Base-by-base conservation (phyloP, 257 asterid genomes). In the Plectranthus barbatus region DNA sequence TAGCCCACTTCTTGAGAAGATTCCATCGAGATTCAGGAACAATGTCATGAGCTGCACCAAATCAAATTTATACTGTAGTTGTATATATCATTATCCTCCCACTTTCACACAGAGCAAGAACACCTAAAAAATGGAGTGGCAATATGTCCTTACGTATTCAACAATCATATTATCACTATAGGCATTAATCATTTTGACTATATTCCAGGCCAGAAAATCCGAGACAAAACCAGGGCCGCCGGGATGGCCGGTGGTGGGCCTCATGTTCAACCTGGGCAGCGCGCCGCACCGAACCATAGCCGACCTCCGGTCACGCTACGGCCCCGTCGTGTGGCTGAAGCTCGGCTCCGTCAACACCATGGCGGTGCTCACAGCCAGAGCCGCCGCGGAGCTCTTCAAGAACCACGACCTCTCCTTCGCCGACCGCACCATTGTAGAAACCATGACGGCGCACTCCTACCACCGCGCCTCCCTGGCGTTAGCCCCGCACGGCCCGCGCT, bases 241-340 rank as follows among this genome's bases (percentile, higher is more conserved):
- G 0, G 85, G 88, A 33, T 77, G 83, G 80, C 88, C 83, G 4
- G 26, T 79, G 24, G 75, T 82, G 42, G 85, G 88, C 64, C 76
- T 77, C 80, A 60, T 79, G 75, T 82, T 82, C 74, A 67, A 56
- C 2, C 83, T 82, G 0, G 85, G 88, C 14, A 33, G 45, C 69
- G 48, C 67, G 47, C 85, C 85, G 14, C 81, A 82, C 69, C 37
- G 76, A 46, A 37, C 72, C 56, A 62, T 77, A 24, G 78, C 80
- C 23, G 60, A 4, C 1, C 75, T 75, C 1, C 61, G 46, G 21
- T 44, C 63, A 1, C 61, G 74, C 20, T 75, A 82, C 55, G 85
- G 88, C 41, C 74, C 79, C 12, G 66, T 82, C 4, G 78, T 82
- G 42, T 79, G 85, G 83, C 71, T 82, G 9, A 74, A 52, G 70